Evolutionary conservation across 768 basidiomycete genomes (phyloP).

Genomic region (Mycena epipterygia): DNA sequence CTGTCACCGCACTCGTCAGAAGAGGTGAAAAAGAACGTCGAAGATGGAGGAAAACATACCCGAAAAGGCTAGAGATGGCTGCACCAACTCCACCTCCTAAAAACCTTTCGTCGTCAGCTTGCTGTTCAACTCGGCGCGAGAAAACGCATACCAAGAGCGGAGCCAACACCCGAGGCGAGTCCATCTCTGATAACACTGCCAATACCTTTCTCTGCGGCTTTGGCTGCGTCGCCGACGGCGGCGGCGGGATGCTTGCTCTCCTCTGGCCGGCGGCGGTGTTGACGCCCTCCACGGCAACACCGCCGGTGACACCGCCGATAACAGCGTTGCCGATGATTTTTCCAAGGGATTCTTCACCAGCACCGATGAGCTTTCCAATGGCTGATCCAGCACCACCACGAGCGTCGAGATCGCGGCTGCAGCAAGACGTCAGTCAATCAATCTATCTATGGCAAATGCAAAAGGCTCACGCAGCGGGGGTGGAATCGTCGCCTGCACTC

Average conservation of each 20-base stretch:
- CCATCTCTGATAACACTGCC: slow-evolving; percentile 11
- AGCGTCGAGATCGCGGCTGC: slow-evolving; percentile 16
- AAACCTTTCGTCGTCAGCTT: too few relatives aligned
- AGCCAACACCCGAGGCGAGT: slow-evolving; percentile 9
- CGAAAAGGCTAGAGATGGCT: not conserved
- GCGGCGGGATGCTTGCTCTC: slow-evolving; percentile 1
- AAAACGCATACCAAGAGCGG: slow-evolving; percentile 8
- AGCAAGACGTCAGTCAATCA: too few relatives aligned
- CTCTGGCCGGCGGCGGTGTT: not conserved
- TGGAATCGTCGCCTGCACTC: too few relatives aligned
- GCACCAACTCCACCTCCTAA: too few relatives aligned
- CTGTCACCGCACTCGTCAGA: too few relatives aligned
- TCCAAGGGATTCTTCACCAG: slow-evolving; percentile 14
- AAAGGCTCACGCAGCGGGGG: too few relatives aligned
- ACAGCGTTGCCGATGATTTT: slow-evolving; percentile 20
- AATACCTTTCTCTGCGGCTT: slow-evolving; percentile 15
- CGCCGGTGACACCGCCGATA: slow-evolving; percentile 24
- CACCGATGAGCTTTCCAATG: slow-evolving; percentile 20
- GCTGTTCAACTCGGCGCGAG: not conserved
- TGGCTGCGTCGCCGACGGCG: slow-evolving; percentile 14
- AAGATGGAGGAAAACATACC: too few relatives aligned
- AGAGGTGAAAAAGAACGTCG: too few relatives aligned
- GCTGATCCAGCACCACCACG: not conserved
- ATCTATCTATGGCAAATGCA: too few relatives aligned
- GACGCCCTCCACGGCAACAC: slow-evolving; percentile 13